A percentile compares a stretch with the other conserved stretches of the same genome.
These are phyloP conservation scores for Begonia masoniana DNA, from an alignment of 306 rosid species.

Conservation along the genomic window DNA sequence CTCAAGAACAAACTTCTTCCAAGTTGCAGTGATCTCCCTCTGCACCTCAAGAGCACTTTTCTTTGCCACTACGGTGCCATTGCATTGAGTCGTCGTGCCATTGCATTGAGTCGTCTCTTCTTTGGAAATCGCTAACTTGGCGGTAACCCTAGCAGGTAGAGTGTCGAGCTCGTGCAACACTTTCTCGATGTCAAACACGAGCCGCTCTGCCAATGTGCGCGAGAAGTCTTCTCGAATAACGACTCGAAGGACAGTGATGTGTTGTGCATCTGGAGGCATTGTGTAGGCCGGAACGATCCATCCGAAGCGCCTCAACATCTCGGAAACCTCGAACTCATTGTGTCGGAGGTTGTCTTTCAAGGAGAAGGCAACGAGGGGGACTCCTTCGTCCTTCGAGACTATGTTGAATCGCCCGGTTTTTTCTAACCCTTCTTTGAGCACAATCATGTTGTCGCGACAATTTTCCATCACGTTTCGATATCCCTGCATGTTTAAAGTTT, in stretches of 20 bases:
- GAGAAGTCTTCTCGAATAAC: conserved; percentile 90
- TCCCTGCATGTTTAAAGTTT: conserved; percentile 29
- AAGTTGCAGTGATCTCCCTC: conserved; percentile 57
- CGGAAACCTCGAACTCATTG: conserved; percentile 67
- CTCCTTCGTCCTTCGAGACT: conserved; percentile 72
- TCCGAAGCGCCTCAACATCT: conserved; percentile 56
- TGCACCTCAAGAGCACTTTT: conserved; percentile 44
- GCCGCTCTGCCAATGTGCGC: conserved; percentile 81
- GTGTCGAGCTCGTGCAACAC: conserved; percentile 67
- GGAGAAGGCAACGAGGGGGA: conserved; percentile 81
- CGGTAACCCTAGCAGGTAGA: conserved; percentile 33
- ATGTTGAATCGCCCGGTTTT: conserved; percentile 54
- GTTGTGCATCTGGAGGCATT: conserved; percentile 85
- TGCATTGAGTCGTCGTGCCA: neutral
- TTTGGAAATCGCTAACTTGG: conserved; percentile 4
- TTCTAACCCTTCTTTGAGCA: conserved; percentile 61
- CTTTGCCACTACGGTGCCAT: conserved; percentile 16
- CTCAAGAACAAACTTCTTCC: conserved; percentile 69
- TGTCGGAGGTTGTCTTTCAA: conserved; percentile 46
- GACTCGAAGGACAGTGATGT: conserved; percentile 66
- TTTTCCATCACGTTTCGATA: conserved; percentile 82
- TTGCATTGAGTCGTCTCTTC: conserved; percentile 1
- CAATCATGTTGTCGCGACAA: conserved; percentile 77
- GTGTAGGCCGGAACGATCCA: conserved; percentile 97
- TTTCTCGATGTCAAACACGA: conserved; percentile 44